Evolutionary conservation across 345 rosid genomes (phyloP), one percentile per base, ranked within the genome.

Genomic region (Salix suchowensis): DNA sequence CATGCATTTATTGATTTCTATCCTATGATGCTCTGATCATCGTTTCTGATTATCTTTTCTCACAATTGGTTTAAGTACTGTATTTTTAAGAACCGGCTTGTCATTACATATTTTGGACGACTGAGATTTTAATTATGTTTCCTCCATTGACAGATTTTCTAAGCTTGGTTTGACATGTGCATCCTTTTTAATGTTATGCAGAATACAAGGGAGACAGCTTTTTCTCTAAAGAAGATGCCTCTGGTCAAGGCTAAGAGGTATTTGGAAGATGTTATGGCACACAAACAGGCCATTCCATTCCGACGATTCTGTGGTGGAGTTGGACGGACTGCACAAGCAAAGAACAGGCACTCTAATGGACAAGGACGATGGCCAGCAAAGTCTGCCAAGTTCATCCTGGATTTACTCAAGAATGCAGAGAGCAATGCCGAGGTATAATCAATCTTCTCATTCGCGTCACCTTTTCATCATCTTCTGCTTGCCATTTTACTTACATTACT

Each of bases 221-320:
- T 86, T 78, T 84, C 99, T 34, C 81, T 94, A 71, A 88, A 97
- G 85, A 94, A 92, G 90, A 73, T 94, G 76, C 89, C 97, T 77
- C 85, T 96, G 88, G 78, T 62, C 61, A 92, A 92, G 97, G 98
- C 98, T 0, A 96, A 96, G 90, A 91, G 97, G 71, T 96, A 96
- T 72, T 76, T 96, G 81, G 99, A 96, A 68, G 98, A 94, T 94
- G 99, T 96, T 74, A 81, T 92, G 76, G 97, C 84, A 24, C 99
- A 96, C 85, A 96, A 96, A 81, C 99, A 96, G 82, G 99, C 99
- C 14, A 92, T 96, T n/a, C 99, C 99, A n/a, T 96, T 96, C 91
- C 82, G 95, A 9, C 94, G 97, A 10, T 96, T 89, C 83, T 96
- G 98, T 26, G 44, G 98, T 76, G 99, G 98, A 60, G 97, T 96